Evolutionary conservation across 1,284 basidiomycete genomes (phyloP).

Genomic region (Austroboletus niveus): DNA sequence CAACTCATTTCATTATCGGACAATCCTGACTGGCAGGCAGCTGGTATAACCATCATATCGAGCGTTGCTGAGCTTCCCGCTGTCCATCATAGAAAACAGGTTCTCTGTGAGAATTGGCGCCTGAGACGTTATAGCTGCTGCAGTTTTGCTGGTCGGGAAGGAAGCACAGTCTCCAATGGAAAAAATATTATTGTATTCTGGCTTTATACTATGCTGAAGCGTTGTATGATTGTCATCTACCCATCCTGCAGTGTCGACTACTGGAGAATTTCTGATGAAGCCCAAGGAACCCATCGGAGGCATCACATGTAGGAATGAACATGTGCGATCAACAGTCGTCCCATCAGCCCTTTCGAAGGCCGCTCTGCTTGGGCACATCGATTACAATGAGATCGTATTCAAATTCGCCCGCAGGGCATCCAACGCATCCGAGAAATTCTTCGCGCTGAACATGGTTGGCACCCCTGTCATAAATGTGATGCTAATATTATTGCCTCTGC

Average conservation of each 20-base stretch:
- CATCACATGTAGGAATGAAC: conserved; percentile 83
- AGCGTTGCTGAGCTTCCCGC: conserved; percentile 65
- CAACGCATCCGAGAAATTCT: conserved; percentile 89
- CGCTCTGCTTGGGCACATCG: conserved; percentile 70
- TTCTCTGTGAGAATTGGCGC: conserved; percentile 94
- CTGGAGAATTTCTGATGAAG: conserved; percentile 75
- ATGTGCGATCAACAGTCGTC: conserved; percentile 67
- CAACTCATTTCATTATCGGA: not conserved
- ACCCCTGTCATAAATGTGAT: conserved; percentile 91
- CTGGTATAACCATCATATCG: conserved; percentile 84
- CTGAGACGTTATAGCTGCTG: conserved; percentile 90
- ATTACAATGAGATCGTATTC: conserved; percentile 82
- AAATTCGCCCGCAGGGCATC: conserved; percentile 82
- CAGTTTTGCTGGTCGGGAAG: conserved; percentile 94
- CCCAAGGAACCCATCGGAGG: conserved; percentile 91
- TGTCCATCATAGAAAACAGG: conserved; percentile 71
- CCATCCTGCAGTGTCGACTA: conserved; percentile 84
- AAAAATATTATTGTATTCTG: conserved; percentile 81
- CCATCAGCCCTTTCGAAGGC: conserved; percentile 81
- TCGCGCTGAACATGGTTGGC: conserved; percentile 89
- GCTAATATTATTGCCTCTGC: conserved; percentile 58
- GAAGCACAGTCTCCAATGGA: conserved; percentile 89
- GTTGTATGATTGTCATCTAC: conserved; percentile 83
- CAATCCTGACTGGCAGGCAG: conserved; percentile 58
- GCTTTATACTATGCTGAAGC: conserved; percentile 75